Evolutionary conservation across 192 early-diverging fungal genomes (phyloP).

Genomic region (Coemansia aciculifera): DNA sequence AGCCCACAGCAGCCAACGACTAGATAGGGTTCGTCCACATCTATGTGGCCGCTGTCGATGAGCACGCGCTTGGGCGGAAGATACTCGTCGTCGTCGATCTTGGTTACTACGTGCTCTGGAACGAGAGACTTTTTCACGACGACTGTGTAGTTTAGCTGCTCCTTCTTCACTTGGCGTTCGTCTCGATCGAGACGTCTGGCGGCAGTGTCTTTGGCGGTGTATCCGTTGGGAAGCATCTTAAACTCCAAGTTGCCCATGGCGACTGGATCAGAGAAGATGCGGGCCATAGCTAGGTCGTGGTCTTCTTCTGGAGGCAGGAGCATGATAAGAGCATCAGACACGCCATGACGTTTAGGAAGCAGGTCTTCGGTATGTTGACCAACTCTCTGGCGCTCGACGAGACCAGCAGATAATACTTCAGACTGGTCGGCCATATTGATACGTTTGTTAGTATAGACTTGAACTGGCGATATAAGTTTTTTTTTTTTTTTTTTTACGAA

Average conservation of each 20-base stretch:
- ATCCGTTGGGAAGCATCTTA: slow-evolving; percentile 33
- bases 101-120: slow-evolving; percentile 16
- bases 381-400: neutral
- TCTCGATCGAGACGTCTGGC: slow-evolving; percentile 20
- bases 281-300: slow-evolving; percentile 28
- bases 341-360: slow-evolving; percentile 28
- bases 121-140: slow-evolving; percentile 33
- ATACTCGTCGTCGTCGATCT: slow-evolving; percentile 25
- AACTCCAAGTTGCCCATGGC: slow-evolving; percentile 40
- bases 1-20: slow-evolving; percentile 47
- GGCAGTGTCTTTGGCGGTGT: slow-evolving; percentile 17
- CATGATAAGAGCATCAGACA: slow-evolving; percentile 10
- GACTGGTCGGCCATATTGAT: neutral
- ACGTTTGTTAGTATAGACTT: neutral
- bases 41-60: slow-evolving; percentile 25
- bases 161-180: slow-evolving; percentile 27
- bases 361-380: slow-evolving; percentile 3
- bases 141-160: slow-evolving; percentile 36
- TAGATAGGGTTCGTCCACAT: slow-evolving; percentile 39
- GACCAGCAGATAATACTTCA: neutral
- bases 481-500: neutral
- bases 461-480: too few species aligned
- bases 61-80: slow-evolving; percentile 25
- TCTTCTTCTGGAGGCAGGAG: slow-evolving; percentile 47
- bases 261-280: slow-evolving; percentile 30